phyloP scores from a whole-genome alignment of 2,329 filamentous ascomycete genomes.

The Paracorniculantispora psalliotae region DNA sequence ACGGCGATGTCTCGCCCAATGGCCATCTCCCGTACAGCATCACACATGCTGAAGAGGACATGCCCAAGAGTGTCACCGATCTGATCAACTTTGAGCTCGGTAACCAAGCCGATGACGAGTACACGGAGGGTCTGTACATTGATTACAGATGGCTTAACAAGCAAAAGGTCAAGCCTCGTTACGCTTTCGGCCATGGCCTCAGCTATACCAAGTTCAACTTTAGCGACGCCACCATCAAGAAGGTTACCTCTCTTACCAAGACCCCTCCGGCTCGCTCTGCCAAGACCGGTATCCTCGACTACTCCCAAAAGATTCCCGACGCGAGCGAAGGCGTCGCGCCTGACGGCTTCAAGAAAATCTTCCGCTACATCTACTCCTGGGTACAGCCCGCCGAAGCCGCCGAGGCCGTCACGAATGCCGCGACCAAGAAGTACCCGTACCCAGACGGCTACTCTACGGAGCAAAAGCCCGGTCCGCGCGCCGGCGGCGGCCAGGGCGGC shows the following conservation, averaged over 20 bases:
- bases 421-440: constrained; percentile 50
- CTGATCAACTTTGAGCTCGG: constrained; percentile 42
- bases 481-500: constrained; percentile 65
- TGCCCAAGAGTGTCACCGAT: constrained; percentile 53
- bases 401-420: constrained; percentile 34
- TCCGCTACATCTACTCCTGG: constrained; percentile 68
- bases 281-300: constrained; percentile 37
- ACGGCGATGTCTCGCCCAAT: constrained; percentile 68
- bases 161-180: constrained; percentile 66
- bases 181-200: constrained; percentile 81
- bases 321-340: constrained; percentile 56
- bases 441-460: constrained; percentile 58
- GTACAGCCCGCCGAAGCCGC: constrained; percentile 39
- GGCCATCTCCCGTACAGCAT: constrained; percentile 89
- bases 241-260: constrained; percentile 38
- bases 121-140: constrained; percentile 76
- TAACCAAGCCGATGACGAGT: constrained; percentile 76
- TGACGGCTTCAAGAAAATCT: constrained; percentile 50
- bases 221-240: constrained; percentile 42
- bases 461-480: constrained; percentile 42
- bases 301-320: constrained; percentile 48
- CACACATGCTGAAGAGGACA: constrained; percentile 63
- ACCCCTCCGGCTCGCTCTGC: constrained; percentile 30
- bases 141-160: constrained; percentile 91
- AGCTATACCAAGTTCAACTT: constrained; percentile 73